Percentiles rank a stretch among this genome's conserved stretches.
Evolutionary conservation across 768 basidiomycete species (phyloP).

Genomic region (Fomitopsis serialis): DNA sequence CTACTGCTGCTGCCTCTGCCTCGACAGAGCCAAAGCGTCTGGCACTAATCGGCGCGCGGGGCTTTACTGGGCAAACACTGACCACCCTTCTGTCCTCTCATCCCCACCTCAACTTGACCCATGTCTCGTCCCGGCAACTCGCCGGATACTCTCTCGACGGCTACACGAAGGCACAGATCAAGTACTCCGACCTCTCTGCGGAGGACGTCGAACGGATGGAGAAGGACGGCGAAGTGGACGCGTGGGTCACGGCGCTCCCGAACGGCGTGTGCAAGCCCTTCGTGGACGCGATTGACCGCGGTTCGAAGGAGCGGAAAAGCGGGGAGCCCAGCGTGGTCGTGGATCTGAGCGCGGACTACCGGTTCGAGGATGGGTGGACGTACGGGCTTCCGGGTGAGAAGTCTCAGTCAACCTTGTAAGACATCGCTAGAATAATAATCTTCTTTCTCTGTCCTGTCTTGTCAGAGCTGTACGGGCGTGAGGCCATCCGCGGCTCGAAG

Average conservation of each 20-base stretch:
- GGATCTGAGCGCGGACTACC: slow-evolving; percentile 90
- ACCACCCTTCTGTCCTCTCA: slow-evolving; percentile 84
- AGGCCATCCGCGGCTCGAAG: slow-evolving; percentile 60
- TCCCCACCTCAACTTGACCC: slow-evolving; percentile 84
- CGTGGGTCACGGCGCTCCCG: slow-evolving; percentile 99
- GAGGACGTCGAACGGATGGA: slow-evolving; percentile 87
- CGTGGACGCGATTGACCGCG: slow-evolving; percentile 88
- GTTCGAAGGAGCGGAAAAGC: slow-evolving; percentile 46
- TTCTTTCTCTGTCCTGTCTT: slow-evolving; percentile 25
- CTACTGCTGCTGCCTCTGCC: slow-evolving; percentile 41
- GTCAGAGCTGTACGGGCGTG: slow-evolving; percentile 83
- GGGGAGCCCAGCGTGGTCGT: slow-evolving; percentile 71
- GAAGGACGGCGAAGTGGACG: slow-evolving; percentile 85
- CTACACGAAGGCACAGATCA: slow-evolving; percentile 72
- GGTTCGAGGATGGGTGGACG: slow-evolving; percentile 93
- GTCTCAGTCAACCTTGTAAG: slow-evolving; percentile 29
- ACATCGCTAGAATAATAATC: slow-evolving; percentile 25
- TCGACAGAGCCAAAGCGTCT: slow-evolving; percentile 78
- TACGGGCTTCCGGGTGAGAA: slow-evolving; percentile 98
- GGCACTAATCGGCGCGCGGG: slow-evolving; percentile 93
- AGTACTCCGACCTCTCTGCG: slow-evolving; percentile 75
- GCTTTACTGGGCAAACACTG: slow-evolving; percentile 91
- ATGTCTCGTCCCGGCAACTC: slow-evolving; percentile 94
- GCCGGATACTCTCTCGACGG: slow-evolving; percentile 74
- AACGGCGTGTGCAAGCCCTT: slow-evolving; percentile 96